Evolutionary conservation across 2,329 filamentous ascomycete species (phyloP).

Genomic region (Beauveria bassiana): DNA sequence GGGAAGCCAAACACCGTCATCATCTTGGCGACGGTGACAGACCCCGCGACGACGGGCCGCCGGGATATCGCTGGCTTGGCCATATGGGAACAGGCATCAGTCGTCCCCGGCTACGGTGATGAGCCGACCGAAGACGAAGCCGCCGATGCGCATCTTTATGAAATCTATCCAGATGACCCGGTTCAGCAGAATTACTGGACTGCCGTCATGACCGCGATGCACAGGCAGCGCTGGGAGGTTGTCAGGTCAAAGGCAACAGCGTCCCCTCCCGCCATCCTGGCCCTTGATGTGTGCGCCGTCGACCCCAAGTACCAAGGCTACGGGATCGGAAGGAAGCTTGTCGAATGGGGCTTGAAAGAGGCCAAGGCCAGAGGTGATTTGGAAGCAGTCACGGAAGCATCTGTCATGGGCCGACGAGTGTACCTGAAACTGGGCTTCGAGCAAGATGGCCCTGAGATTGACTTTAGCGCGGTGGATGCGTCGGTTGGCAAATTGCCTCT

Average conservation of each 20-base stretch:
- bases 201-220: slow-evolving; percentile 37
- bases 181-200: slow-evolving; percentile 36
- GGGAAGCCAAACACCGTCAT: slow-evolving; percentile 44
- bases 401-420: slow-evolving; percentile 38
- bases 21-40: slow-evolving; percentile 43
- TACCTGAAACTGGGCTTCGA: slow-evolving; percentile 40
- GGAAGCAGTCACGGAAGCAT: slow-evolving; percentile 39
- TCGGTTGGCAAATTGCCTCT: slow-evolving; percentile 24
- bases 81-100: slow-evolving; percentile 47
- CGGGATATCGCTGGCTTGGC: slow-evolving; percentile 40
- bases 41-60: slow-evolving; percentile 19
- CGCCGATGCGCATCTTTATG: slow-evolving; percentile 23
- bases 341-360: slow-evolving; percentile 40
- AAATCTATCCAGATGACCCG: slow-evolving; percentile 35
- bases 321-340: slow-evolving; percentile 37
- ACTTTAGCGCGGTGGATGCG: slow-evolving; percentile 34
- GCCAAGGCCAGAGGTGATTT: slow-evolving; percentile 30
- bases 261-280: slow-evolving; percentile 37
- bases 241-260: slow-evolving; percentile 31
- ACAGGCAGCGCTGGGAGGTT: slow-evolving; percentile 33
- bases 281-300: slow-evolving; percentile 43
- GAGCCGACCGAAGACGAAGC: slow-evolving; percentile 26
- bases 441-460: slow-evolving; percentile 32
- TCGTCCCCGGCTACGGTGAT: slow-evolving; percentile 40
- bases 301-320: slow-evolving; percentile 44